A percentile compares a stretch with the other conserved stretches of the same genome.
Conservation (phyloP, 1,139 yeast genomes). For the Debaryomyces subglobosus region DNA sequence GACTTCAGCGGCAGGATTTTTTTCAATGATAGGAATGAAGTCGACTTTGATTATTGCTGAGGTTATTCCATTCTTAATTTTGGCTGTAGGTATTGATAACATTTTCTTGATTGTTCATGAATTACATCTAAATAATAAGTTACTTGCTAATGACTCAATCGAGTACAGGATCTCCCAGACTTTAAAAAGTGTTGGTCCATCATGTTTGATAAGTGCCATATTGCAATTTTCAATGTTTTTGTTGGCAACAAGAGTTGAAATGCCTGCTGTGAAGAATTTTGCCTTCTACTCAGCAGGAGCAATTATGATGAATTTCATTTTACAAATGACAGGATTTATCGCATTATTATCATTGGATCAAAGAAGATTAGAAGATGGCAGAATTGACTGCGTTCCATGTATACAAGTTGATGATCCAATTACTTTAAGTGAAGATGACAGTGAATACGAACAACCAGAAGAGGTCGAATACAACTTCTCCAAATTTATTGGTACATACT, state of each 20-base stretch:
- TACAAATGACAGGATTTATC: conserved; percentile 83
- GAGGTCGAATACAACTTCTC: conserved; percentile 32
- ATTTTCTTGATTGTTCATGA: conserved; percentile 86
- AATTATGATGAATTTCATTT: conserved; percentile 68
- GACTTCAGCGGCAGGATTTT: conserved; percentile 78
- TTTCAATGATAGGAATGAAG: conserved; percentile 72
- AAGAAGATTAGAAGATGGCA: conserved; percentile 55
- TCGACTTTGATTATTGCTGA: conserved; percentile 94
- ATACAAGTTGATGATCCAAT: conserved; percentile 22
- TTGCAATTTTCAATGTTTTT: conserved; percentile 79
- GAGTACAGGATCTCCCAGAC: conserved; percentile 62
- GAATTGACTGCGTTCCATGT: conserved; percentile 65
- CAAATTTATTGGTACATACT: conserved; percentile 24
- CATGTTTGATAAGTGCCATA: conserved; percentile 74
- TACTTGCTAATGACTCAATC: conserved; percentile 36
- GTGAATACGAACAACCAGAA: conserved; percentile 15
- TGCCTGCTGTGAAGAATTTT: conserved; percentile 96
- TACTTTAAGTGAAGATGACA: conserved; percentile 13
- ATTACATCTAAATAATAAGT: conserved; percentile 55
- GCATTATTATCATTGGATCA: conserved; percentile 74
- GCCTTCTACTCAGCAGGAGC: conserved; percentile 92
- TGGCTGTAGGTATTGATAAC: conserved; percentile 95
- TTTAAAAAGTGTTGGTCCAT: conserved; percentile 79
- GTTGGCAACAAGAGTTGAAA: conserved; percentile 77
- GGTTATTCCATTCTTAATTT: conserved; percentile 90